These are phyloP conservation scores for Metschnikowia drakensbergensis DNA, from an alignment of 805 yeast species.

Conservation along the genomic window DNA sequence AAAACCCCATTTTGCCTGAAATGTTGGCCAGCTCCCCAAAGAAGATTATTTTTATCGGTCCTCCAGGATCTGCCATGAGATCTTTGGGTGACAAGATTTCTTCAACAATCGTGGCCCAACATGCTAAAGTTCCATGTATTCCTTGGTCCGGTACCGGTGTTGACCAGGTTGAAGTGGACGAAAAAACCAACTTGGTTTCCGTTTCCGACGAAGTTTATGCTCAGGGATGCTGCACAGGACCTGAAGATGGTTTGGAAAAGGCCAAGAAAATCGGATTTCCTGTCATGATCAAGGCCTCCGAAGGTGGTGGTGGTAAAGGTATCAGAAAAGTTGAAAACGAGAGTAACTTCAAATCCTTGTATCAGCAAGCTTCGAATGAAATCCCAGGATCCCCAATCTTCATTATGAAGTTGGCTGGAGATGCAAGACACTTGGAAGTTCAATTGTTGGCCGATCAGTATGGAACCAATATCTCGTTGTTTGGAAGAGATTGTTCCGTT, in stretches of 20 bases:
- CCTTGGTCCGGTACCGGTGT: constrained; percentile 99
- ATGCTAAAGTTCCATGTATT: constrained; percentile 96
- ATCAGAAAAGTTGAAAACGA: constrained; percentile 91
- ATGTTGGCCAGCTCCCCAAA: constrained; percentile 88
- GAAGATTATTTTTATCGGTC: constrained; percentile 91
- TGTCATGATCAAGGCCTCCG: constrained; percentile 98
- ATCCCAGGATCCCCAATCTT: constrained; percentile 99
- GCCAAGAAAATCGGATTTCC: constrained; percentile 94
- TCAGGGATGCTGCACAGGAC: constrained; percentile 80
- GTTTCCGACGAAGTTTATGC: constrained; percentile 81
- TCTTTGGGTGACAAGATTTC: constrained; percentile 98
- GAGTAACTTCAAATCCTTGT: constrained; percentile 68
- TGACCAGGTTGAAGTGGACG: constrained; percentile 69
- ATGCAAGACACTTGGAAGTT: constrained; percentile 97
- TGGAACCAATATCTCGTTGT: constrained; percentile 93
- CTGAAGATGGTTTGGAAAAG: constrained; percentile 84
- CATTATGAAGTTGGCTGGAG: constrained; percentile 95
- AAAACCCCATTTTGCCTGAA: constrained; percentile 93
- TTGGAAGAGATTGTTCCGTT: constrained; percentile 99
- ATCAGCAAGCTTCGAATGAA: constrained; percentile 93
- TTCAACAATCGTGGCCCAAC: constrained; percentile 98
- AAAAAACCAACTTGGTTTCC: constrained; percentile 72
- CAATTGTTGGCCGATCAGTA: constrained; percentile 97
- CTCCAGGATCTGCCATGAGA: constrained; percentile 99
- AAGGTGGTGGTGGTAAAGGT: constrained; percentile 99